Conservation (phyloP, 139 green algal genomes). For the Mychonastes homosphaera region DNA sequence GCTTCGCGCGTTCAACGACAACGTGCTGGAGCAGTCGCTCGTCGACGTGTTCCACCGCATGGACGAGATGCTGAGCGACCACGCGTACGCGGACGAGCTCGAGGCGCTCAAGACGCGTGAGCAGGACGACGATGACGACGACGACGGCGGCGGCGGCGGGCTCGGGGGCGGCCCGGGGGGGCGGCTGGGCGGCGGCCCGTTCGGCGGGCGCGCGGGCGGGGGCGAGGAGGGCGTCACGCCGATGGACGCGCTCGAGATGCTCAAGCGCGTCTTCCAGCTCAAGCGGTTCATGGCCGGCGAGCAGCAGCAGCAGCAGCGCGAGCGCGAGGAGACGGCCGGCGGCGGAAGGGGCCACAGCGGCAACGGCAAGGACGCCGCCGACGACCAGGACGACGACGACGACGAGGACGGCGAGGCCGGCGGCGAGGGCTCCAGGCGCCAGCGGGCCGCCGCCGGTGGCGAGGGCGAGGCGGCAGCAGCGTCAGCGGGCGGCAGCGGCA, state of each 20-base stretch:
- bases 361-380: too few species aligned
- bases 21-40: constrained; percentile 48
- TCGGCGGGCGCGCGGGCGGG: background rate
- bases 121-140: constrained; percentile 25
- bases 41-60: constrained; percentile 68
- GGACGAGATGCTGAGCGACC: constrained; percentile 57
- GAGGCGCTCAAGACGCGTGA: constrained; percentile 44
- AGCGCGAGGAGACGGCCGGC: too few species aligned
- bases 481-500: background rate
- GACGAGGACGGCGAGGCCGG: too few species aligned
- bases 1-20: constrained; percentile 39
- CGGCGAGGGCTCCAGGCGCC: background rate
- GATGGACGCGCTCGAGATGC: constrained; percentile 44
- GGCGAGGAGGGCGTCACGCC: constrained; percentile 18
- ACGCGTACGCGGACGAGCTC: constrained; percentile 42
- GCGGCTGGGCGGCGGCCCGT: too few species aligned
- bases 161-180: constrained; percentile 16
- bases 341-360: too few species aligned
- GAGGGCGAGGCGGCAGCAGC: constrained; percentile 3
- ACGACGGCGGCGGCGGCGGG: constrained; percentile 13
- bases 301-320: too few species aligned
- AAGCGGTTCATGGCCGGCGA: constrained; percentile 35
- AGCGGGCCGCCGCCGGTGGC: too few species aligned
- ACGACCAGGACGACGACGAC: too few species aligned
- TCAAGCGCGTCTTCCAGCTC: constrained; percentile 45